Evolutionary conservation across 2,329 filamentous ascomycete genomes (phyloP).

Genomic region (Neonectria punicea): DNA sequence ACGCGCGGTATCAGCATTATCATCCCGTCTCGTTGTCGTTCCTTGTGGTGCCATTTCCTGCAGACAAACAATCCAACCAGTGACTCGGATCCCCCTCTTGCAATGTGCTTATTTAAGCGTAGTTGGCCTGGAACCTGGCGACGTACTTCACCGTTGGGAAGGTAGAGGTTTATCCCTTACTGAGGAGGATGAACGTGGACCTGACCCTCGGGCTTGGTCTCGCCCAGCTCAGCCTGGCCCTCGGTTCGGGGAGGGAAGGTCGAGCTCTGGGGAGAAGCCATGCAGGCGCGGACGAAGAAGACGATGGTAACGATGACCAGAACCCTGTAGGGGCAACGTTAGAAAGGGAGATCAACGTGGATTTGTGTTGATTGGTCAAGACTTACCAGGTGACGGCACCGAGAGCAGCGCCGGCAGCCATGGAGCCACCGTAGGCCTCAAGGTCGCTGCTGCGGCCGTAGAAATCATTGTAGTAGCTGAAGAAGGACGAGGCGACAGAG

Average conservation of each 20-base stretch:
- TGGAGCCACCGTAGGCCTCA: conserved; percentile 38
- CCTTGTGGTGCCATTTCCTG: background rate
- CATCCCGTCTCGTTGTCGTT: background rate
- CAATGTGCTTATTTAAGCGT: background rate
- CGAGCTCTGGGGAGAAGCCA: conserved; percentile 31
- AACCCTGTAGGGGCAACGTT: conserved; percentile 44
- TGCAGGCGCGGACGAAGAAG: conserved; percentile 51
- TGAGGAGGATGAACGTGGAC: background rate
- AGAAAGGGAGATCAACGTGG: background rate
- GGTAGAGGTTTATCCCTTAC: background rate
- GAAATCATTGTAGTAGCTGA: conserved; percentile 38
- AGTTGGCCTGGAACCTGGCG: background rate
- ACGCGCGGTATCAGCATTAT: background rate
- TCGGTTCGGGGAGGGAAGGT: conserved; percentile 20
- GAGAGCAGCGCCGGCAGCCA: conserved; percentile 54
- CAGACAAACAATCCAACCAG: background rate
- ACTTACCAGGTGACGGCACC: conserved; percentile 55
- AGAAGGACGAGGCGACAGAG: conserved; percentile 45
- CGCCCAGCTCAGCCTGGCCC: conserved; percentile 28
- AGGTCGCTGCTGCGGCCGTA: conserved; percentile 32
- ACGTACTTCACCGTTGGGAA: background rate
- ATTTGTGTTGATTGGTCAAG: background rate
- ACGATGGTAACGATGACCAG: conserved; percentile 51
- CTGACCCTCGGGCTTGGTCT: conserved; percentile 25
- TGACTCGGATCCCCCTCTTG: background rate